These are phyloP conservation scores for Diplodia corticola DNA, from an alignment of 2,329 filamentous ascomycete species.

Conservation along the genomic window DNA sequence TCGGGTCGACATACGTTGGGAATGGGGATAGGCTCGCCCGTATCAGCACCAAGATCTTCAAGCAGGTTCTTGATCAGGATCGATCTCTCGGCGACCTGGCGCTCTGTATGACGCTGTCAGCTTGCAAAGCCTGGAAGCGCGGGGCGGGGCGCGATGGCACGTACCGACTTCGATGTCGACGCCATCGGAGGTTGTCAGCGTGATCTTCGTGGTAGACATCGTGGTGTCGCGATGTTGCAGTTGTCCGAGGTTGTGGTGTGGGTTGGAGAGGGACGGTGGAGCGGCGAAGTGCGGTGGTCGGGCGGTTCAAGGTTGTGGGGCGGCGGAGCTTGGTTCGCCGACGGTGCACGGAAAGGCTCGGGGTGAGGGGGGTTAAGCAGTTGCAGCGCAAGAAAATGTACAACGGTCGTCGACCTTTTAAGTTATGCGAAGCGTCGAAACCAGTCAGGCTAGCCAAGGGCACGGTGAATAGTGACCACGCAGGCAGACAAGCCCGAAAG, in stretches of 20 bases:
- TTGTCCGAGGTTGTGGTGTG: not conserved
- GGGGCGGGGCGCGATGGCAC: slow-evolving; percentile 22
- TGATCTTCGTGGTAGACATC: slow-evolving; percentile 39
- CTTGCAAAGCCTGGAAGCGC: not conserved
- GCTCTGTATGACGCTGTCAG: slow-evolving; percentile 52
- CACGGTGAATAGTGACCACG: too few relatives aligned
- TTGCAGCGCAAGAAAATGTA: not conserved
- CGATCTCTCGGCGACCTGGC: slow-evolving; percentile 83
- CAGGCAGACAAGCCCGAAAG: too few relatives aligned
- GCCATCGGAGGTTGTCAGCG: slow-evolving; percentile 49
- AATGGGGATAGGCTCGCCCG: slow-evolving; percentile 75
- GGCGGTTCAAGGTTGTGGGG: slow-evolving; percentile 19
- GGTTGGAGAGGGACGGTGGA: slow-evolving; percentile 5
- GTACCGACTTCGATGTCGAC: slow-evolving; percentile 46
- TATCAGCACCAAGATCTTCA: slow-evolving; percentile 75
- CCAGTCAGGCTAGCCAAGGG: too few relatives aligned
- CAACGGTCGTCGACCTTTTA: not conserved
- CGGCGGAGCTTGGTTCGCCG: not conserved
- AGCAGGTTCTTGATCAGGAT: slow-evolving; percentile 98
- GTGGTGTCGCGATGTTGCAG: slow-evolving; percentile 23
- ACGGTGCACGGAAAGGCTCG: not conserved
- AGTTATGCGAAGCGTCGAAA: not conserved
- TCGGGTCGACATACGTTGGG: slow-evolving; percentile 60
- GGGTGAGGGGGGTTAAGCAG: not conserved
- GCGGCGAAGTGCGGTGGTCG: slow-evolving; percentile 10